Evolutionary conservation across 495 filamentous ascomycete species (phyloP), one percentile per base, ranked within the genome.

Genomic region (Physcia stellaris): DNA sequence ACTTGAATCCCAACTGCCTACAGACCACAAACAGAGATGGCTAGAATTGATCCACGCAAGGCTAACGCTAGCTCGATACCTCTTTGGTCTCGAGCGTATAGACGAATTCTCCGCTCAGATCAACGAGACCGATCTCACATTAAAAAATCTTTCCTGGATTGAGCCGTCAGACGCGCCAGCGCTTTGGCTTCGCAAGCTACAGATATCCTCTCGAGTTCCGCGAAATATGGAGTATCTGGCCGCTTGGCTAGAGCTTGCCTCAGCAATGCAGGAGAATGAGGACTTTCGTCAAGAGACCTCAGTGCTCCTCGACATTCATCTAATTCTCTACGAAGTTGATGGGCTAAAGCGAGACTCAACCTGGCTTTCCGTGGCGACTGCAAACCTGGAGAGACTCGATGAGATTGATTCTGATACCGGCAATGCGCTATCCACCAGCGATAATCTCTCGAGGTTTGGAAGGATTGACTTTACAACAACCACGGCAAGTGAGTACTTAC

Each of bases 261-360:
- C 32, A 19, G 17, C 17, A 11, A 35, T 35, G 32, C 2, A 19
- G 22, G n/a, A 35, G 32, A 35, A 35, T 35, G 32, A 35, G 17
- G 32, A 35, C n/a, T 12, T 19, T 18, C 32, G 17, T 15, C 32
- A 35, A 35, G 32, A 35, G 17, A 35, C 32, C 12, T 35, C 32
- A 19, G 32, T 35, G 32, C 32, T 35, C 12, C 11, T 35, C 32
- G 32, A 35, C 17, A 35, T 35, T 35, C 32, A 35, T 19, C 32
- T 35, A 19, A 35, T 35, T 15, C 32, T 35, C 32, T 2, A 35
- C 32, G 32, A 13, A 11, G 17, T 35, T 18, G 32, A 35, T 35
- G 32, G 32, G 12, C 17, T 35, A 3, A 18, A 35, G 12, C 32
- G 32, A 13, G 32, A 35, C 32, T 35, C 32, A 35, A 13, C 12